Conservation (phyloP, 2,329 filamentous ascomycete species). For the Aureobasidium mangrovei region DNA sequence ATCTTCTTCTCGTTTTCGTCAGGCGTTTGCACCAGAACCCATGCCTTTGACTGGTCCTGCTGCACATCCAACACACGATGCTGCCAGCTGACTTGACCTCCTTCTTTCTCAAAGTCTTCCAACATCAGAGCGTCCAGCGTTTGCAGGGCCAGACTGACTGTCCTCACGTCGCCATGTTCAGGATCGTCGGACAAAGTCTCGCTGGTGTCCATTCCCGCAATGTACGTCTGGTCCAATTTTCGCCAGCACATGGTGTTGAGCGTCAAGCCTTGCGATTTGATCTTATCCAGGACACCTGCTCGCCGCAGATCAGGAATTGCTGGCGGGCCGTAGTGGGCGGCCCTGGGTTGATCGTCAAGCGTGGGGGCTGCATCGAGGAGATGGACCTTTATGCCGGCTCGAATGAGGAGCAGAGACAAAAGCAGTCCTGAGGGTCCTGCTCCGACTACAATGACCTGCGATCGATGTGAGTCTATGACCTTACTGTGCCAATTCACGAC, state of each 20-base stretch:
- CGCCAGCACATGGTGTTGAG: conserved; percentile 24
- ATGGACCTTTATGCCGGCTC: conserved; percentile 26
- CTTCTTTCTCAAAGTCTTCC: conserved; percentile 17
- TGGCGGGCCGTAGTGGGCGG: conserved; percentile 35
- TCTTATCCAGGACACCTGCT: conserved; percentile 30
- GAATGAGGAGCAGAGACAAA: conserved; percentile 31
- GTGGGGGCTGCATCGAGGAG: conserved; percentile 26
- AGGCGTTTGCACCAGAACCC: conserved; percentile 21
- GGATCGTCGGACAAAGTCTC: conserved; percentile 20
- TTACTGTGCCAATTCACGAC: not conserved
- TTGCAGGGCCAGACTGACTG: conserved; percentile 21
- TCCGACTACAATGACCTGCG: conserved; percentile 29
- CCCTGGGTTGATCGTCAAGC: conserved; percentile 30
- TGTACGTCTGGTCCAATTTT: conserved; percentile 21
- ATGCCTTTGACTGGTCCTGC: conserved; percentile 22
- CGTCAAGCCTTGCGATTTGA: conserved; percentile 21
- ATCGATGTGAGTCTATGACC: not conserved
- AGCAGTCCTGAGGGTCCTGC: conserved; percentile 35
- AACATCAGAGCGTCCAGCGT: conserved; percentile 22
- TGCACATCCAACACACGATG: conserved; percentile 21
- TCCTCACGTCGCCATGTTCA: conserved; percentile 10
- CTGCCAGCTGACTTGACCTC: conserved; percentile 21
- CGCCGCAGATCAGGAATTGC: conserved; percentile 32
- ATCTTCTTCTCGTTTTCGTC: conserved; percentile 16
- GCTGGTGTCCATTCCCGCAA: conserved; percentile 22